A percentile compares a stretch with the other conserved stretches of the same genome.
phyloP scores from a whole-genome alignment of 768 basidiomycete species.

The Pisolithus marmoratus region DNA sequence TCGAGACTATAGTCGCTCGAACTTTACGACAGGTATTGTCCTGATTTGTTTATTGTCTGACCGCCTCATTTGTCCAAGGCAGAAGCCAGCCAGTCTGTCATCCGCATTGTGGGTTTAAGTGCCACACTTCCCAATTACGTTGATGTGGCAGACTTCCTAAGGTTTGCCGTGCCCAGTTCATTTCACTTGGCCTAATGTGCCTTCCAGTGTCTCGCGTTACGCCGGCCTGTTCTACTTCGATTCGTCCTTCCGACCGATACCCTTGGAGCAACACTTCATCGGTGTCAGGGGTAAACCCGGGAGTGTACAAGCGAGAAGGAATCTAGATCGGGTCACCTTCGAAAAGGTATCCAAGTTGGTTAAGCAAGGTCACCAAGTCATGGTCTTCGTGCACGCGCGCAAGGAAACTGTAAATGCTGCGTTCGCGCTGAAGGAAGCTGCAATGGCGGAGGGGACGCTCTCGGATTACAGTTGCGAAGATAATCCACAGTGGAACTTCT shows the following conservation, averaged over 20 bases:
- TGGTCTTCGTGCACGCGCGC: constrained; percentile 98
- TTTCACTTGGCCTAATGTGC: background rate
- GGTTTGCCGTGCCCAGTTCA: constrained; percentile 39
- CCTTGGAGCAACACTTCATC: constrained; percentile 95
- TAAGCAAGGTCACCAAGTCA: constrained; percentile 91
- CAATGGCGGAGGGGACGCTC: constrained; percentile 58
- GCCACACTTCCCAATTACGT: constrained; percentile 96
- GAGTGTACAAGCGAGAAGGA: constrained; percentile 66
- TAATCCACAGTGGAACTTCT: constrained; percentile 72
- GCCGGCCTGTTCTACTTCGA: constrained; percentile 96
- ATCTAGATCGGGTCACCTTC: constrained; percentile 83
- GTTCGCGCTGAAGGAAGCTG: constrained; percentile 69
- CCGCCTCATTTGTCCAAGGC: constrained; percentile 46
- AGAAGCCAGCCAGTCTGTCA: constrained; percentile 92
- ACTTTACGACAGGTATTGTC: constrained; percentile 76
- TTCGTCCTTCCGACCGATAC: constrained; percentile 93
- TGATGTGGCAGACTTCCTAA: constrained; percentile 92
- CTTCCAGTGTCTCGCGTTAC: constrained; percentile 70
- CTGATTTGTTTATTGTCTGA: background rate
- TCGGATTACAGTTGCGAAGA: constrained; percentile 80
- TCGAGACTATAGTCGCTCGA: constrained; percentile 95
- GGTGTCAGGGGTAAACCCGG: constrained; percentile 88
- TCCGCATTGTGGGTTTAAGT: constrained; percentile 92
- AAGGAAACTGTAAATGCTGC: constrained; percentile 98
- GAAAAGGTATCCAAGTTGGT: constrained; percentile 89